Evolutionary conservation across 495 filamentous ascomycete species (phyloP), one percentile per base, ranked within the genome.

Genomic region (Penicillium chermesinum): DNA sequence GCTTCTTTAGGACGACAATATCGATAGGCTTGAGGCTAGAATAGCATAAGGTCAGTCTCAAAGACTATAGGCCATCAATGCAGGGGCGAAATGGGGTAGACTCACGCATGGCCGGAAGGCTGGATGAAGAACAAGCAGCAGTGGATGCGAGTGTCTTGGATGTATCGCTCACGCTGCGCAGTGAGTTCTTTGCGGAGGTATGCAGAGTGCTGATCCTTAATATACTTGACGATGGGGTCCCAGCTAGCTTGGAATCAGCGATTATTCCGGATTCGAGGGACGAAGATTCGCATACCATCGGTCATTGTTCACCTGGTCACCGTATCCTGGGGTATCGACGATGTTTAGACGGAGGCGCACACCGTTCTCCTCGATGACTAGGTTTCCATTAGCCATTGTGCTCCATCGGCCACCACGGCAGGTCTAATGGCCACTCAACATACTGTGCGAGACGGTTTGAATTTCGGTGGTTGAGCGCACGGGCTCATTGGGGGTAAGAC

Each of bases 111-210:
- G 32, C 93, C 93, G 6, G 90, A 95, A 9, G 93, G 93, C 70
- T 96, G 91, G 64, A 99, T 99, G 82, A 99, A 99, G 81, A 97
- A 99, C 46, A 99, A 76, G 72, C 93, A 99, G 83, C 93, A 97
- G 79, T 99, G 93, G 58, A 99, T 95, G 50, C 93, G 86, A 55
- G 93, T 97, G 70, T 99, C 93, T 74, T 95, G 91, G 56, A 99
- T 96, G 66, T 99, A 97, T 55, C 93, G 88, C 70, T 99, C 93
- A 69, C 93, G 87, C 78, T 99, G 94, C 55, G 93, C 93, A n/a
- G 93, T 97, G 57, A 99, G 89, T 65, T 99, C 93, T 78, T 99
- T 99, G 68, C 94, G 87, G 41, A 99, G 87, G 74, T 96, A 99
- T 58, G 94, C 90, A n/a, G 88, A 94, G 77, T 99, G 94, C 76